Percentiles rank a stretch among this genome's conserved stretches.
phyloP scores from a whole-genome alignment of 257 asterid genomes.

The Solanum habrochaites region DNA sequence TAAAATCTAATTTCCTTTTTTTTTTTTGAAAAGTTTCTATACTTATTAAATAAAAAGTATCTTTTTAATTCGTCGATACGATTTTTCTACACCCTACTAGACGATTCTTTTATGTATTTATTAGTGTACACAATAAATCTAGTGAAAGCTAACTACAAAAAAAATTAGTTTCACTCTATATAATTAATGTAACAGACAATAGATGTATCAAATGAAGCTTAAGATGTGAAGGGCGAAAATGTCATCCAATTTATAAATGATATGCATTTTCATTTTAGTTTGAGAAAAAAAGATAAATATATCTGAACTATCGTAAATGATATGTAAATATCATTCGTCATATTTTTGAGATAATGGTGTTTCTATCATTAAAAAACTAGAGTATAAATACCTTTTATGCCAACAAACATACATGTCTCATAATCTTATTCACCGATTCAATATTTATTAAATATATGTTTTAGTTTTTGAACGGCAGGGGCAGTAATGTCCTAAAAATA shows the following conservation, averaged over 20 bases:
- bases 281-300: too few relatives aligned
- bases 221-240: not conserved
- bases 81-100: fast-evolving
- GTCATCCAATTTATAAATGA: not conserved
- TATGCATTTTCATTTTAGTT: not conserved
- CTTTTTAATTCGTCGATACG: not conserved
- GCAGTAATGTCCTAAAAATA: too few relatives aligned
- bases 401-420: too few relatives aligned
- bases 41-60: not conserved
- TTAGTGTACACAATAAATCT: not conserved
- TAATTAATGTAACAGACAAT: not conserved
- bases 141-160: not conserved
- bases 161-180: not conserved
- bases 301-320: too few relatives aligned
- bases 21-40: not conserved
- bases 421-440: too few relatives aligned
- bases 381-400: too few relatives aligned
- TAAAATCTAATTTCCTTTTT: not conserved
- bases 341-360: too few relatives aligned
- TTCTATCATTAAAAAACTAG: fast-evolving
- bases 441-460: too few relatives aligned
- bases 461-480: too few relatives aligned
- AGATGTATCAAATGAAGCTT: not conserved
- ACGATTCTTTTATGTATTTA: too few relatives aligned
- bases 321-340: too few relatives aligned